A percentile compares a stretch with the other conserved stretches of the same genome.
phyloP scores from a whole-genome alignment of 2,329 filamentous ascomycete genomes.

The Metarhizium brunneum region DNA sequence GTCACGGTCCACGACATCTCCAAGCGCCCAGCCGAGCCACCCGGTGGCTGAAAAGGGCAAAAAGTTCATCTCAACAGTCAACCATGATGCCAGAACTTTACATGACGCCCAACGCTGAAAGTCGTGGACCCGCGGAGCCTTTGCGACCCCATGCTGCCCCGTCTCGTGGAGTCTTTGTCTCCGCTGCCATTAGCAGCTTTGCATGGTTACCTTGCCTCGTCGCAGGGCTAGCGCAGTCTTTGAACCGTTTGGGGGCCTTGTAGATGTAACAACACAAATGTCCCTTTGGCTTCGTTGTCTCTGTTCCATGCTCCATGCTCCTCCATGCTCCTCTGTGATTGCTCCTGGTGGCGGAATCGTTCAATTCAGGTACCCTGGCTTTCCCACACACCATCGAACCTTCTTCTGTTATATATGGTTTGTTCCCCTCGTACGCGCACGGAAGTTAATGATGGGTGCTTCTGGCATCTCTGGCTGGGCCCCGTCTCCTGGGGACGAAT shows the following conservation, averaged over 20 bases:
- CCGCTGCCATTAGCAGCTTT: not conserved
- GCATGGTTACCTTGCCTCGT: slow-evolving; percentile 3
- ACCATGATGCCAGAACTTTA: not conserved
- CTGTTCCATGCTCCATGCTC: not conserved
- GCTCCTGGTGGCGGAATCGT: not conserved
- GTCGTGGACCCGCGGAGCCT: not conserved
- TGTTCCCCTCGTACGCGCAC: not conserved
- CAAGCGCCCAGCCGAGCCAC: not conserved
- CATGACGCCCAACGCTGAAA: not conserved
- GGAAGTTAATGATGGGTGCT: not conserved
- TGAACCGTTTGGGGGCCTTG: not conserved
- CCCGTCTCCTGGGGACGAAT: not conserved
- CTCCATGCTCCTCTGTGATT: not conserved
- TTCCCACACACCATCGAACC: not conserved
- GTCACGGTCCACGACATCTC: not conserved
- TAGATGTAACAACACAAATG: slow-evolving; percentile 1
- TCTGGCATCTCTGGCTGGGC: not conserved
- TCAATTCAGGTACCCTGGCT: not conserved
- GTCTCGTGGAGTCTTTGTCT: slow-evolving; percentile 1
- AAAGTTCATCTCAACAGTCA: not conserved
- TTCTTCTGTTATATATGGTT: not conserved
- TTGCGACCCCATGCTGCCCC: slow-evolving; percentile 1
- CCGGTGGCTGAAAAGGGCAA: not conserved
- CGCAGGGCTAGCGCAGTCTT: not conserved
- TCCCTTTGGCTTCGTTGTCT: not conserved